Percentiles rank a stretch among this genome's conserved stretches.
These are phyloP conservation scores for Acanthamoeba culbertsoni DNA, from an alignment of 208 protist genomes.

Conservation along the genomic window DNA sequence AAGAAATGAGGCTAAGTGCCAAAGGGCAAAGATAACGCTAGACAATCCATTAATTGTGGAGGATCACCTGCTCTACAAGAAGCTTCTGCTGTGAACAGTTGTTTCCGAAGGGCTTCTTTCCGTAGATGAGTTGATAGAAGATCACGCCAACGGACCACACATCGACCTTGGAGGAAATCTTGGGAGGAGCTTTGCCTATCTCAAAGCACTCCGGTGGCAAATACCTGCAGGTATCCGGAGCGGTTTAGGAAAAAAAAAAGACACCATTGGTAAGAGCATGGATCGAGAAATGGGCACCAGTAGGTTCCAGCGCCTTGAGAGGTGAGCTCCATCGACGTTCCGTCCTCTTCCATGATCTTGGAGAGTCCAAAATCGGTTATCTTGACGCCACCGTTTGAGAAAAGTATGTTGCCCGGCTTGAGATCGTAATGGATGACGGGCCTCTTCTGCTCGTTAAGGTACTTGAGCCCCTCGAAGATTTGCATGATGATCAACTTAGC, in stretches of 20 bases:
- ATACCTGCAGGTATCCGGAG: slow-evolving; percentile 74
- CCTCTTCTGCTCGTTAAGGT: slow-evolving; percentile 85
- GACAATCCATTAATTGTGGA: neutral
- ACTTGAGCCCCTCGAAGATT: slow-evolving; percentile 90
- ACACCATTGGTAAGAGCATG: neutral
- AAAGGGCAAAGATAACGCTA: neutral
- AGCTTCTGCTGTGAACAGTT: slow-evolving; percentile 85
- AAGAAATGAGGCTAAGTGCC: neutral
- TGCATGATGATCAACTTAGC: slow-evolving; percentile 89
- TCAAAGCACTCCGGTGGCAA: slow-evolving; percentile 95
- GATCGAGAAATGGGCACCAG: slow-evolving; percentile 79
- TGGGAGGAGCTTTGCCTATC: slow-evolving; percentile 75
- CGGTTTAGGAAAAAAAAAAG: neutral
- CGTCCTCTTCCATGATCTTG: slow-evolving; percentile 89
- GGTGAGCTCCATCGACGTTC: slow-evolving; percentile 91
- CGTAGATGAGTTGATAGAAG: slow-evolving; percentile 95
- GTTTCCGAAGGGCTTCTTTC: slow-evolving; percentile 92
- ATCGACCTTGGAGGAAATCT: slow-evolving; percentile 89
- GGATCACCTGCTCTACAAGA: neutral
- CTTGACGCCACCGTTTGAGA: slow-evolving; percentile 83
- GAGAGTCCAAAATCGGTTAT: slow-evolving; percentile 97
- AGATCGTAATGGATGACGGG: slow-evolving; percentile 94
- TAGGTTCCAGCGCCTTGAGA: slow-evolving; percentile 95
- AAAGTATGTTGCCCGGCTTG: slow-evolving; percentile 83
- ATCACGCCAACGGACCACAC: slow-evolving; percentile 93